Evolutionary conservation across 2,329 filamentous ascomycete genomes (phyloP).

Genomic region (Fusarium transvaalense): DNA sequence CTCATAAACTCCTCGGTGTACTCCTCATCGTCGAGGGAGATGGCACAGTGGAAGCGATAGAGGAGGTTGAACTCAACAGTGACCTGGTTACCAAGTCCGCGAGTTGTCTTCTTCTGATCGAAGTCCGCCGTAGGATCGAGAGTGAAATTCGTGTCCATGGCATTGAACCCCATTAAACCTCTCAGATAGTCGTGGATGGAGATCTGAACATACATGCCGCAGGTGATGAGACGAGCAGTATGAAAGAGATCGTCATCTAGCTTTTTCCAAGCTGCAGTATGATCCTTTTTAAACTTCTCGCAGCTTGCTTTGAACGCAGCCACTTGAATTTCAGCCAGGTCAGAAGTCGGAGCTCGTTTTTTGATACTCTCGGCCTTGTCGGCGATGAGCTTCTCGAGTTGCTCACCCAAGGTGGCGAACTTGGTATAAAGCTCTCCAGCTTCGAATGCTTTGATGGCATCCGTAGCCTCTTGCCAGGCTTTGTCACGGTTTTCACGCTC

Average conservation of each 20-base stretch:
- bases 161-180: constrained; percentile 62
- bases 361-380: not conserved
- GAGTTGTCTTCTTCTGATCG: constrained; percentile 44
- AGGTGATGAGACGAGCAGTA: constrained; percentile 56
- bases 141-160: constrained; percentile 68
- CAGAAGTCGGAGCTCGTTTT: not conserved
- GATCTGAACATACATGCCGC: constrained; percentile 68
- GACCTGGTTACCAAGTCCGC: constrained; percentile 53
- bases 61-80: constrained; percentile 54
- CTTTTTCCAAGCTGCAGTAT: constrained; percentile 6
- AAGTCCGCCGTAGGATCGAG: constrained; percentile 48
- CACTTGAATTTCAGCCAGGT: not conserved
- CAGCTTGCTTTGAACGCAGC: not conserved
- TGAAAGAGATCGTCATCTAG: constrained; percentile 17
- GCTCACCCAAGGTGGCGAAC: not conserved
- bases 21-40: constrained; percentile 49
- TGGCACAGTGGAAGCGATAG: constrained; percentile 53
- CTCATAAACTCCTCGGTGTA: constrained; percentile 49
- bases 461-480: rapidly evolving
- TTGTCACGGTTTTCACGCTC: not conserved
- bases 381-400: not conserved
- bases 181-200: constrained; percentile 57
- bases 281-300: not conserved
- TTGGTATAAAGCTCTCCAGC: not conserved
- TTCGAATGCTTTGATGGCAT: not conserved